These are phyloP conservation scores for Chamaecrista fasciculata DNA, from an alignment of 306 rosid genomes.

Conservation along the genomic window DNA sequence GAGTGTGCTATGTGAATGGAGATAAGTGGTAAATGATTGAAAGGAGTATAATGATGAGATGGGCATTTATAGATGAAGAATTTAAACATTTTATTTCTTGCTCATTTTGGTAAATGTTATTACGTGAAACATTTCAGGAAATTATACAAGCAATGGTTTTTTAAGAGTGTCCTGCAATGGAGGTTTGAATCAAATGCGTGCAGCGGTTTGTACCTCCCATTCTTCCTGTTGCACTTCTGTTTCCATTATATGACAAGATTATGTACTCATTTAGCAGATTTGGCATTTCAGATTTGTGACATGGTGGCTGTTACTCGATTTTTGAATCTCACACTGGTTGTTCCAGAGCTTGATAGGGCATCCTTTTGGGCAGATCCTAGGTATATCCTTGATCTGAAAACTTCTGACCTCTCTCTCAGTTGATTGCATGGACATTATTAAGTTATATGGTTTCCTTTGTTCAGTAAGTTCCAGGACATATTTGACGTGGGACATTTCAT, in stretches of 20 bases:
- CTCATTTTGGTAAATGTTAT: background rate
- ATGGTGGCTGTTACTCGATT: slow-evolving; percentile 72
- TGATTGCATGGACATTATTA: slow-evolving; percentile 14
- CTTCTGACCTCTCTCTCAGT: background rate
- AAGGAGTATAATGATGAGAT: too few species aligned
- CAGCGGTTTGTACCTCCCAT: slow-evolving; percentile 50
- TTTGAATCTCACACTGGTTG: slow-evolving; percentile 66
- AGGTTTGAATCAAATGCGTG: slow-evolving; percentile 79
- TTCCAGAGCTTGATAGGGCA: slow-evolving; percentile 66
- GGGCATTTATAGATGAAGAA: background rate
- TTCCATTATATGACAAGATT: background rate
- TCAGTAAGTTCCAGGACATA: slow-evolving; percentile 66
- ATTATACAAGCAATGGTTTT: slow-evolving; percentile 67
- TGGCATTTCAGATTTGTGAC: slow-evolving; percentile 58
- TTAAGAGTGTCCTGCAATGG: slow-evolving; percentile 71
- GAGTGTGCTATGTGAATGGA: too few species aligned
- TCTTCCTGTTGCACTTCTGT: background rate
- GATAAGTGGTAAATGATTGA: too few species aligned
- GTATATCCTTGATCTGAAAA: slow-evolving; percentile 34
- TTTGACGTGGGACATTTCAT: slow-evolving; percentile 68
- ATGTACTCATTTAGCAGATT: slow-evolving; percentile 24
- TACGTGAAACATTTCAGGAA: slow-evolving; percentile 47
- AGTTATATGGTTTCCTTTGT: background rate
- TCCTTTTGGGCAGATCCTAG: slow-evolving; percentile 79
- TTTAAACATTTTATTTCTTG: background rate